Base-by-base conservation (phyloP, 208 protist species). In the Wallacemonas sp. region DNA sequence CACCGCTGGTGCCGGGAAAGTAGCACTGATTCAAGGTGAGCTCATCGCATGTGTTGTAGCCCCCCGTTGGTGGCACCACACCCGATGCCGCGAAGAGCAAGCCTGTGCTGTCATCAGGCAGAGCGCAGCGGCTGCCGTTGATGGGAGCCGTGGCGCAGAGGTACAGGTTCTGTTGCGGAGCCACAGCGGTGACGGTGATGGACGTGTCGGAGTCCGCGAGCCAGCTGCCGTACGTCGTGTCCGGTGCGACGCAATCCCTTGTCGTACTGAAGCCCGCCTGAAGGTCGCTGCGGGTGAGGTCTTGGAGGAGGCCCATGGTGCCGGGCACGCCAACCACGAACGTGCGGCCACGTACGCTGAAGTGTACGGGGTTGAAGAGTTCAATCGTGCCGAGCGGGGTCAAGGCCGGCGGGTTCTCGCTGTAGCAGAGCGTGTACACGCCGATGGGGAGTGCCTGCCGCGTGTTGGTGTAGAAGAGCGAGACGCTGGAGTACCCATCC, bases 401-500 rank as follows among this genome's bases (percentile, higher is more conserved):
- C 12, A 72, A 46, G 34, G 19, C 44, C 26, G 62, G 28, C 21
- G 58, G 24, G 26, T 49, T 64, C 44, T 27, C 39, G 60, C 49
- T 60, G 60, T 73, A 64, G 62, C 86, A 92, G 26, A 92, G 19
- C 30, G 77, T 84, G 75, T 88, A 92, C 12, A 53, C 62, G 28
- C 82, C 86, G n/a, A 69, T n/a, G 21, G 66, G 36, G 36, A 78
- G 65, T 12, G 74, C 62, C 12, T 44, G 68, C 15, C 44, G 63
- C 28, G 54, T 56, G 24, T 45, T 44, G 46, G 44, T 36, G 19
- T n/a, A 60, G 46, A 64, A 65, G 30, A 89, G 70, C n/a, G 66
- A 54, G n/a, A 89, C 36, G 21, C 45, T 61, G 27, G 69, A 70
- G 72, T 78, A 80, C 51, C 77, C 82, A 22, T 81, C 68, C 22